Percentiles rank a stretch among this genome's conserved stretches.
phyloP scores from a whole-genome alignment of 2,329 filamentous ascomycete species.

The Fusarium burgessii region DNA sequence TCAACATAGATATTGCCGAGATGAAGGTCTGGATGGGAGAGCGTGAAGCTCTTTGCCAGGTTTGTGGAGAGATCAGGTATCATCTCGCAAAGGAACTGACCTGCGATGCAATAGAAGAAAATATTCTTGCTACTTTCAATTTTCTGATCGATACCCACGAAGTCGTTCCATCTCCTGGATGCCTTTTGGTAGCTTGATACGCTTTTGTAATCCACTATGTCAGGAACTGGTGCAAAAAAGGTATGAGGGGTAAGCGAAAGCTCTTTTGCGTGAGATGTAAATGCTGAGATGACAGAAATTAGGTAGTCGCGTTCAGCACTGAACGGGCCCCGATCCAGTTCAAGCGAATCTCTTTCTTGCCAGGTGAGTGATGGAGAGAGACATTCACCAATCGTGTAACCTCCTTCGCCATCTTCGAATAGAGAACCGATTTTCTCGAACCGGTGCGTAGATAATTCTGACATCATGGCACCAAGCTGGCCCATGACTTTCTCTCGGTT shows the following conservation, averaged over 20 bases:
- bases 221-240: neutral
- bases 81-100: neutral
- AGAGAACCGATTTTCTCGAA: neutral
- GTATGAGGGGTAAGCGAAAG: fast-evolving
- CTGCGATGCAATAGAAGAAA: fast-evolving
- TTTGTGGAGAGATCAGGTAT: fast-evolving
- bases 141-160: neutral
- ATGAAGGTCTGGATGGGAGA: neutral
- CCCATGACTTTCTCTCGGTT: neutral
- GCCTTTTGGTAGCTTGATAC: neutral
- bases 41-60: fast-evolving
- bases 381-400: neutral
- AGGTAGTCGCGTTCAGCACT: fast-evolving
- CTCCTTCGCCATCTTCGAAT: neutral
- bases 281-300: fast-evolving
- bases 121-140: neutral
- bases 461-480: neutral
- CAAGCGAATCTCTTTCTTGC: neutral
- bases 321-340: neutral
- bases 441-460: neutral
- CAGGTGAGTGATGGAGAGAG: neutral
- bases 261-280: neutral
- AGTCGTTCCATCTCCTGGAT: neutral
- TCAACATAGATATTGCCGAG: neutral
- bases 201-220: neutral